phyloP scores from a whole-genome alignment of 2,329 filamentous ascomycete species.

The Macrophomina tecta region DNA sequence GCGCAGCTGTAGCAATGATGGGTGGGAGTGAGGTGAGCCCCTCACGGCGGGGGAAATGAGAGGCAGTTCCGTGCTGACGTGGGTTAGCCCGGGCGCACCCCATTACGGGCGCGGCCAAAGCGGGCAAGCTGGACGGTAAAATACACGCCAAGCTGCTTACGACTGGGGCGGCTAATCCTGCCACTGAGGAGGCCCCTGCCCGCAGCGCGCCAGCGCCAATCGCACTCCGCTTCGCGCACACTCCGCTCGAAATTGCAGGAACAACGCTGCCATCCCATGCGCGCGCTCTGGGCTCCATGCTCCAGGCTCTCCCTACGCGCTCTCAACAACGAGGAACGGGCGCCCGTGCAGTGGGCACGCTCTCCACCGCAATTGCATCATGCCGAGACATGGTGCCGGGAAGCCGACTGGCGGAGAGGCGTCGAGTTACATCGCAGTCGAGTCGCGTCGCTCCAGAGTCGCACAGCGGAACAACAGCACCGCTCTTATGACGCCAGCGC shows the following conservation, averaged over 20 bases:
- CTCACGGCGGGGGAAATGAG: constrained; percentile 11
- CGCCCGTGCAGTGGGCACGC: constrained; percentile 13
- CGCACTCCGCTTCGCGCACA: constrained; percentile 11
- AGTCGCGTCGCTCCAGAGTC: constrained; percentile 23
- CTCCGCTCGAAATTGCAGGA: constrained; percentile 25
- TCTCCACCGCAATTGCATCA: constrained; percentile 25
- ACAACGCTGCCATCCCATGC: constrained; percentile 11
- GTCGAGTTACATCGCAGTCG: constrained; percentile 25
- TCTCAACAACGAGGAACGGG: neutral
- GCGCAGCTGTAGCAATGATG: neutral
- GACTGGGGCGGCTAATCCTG: constrained; percentile 19
- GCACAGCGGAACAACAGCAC: constrained; percentile 22
- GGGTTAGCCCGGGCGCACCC: constrained; percentile 4
- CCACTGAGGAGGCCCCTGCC: neutral
- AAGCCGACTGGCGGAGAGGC: constrained; percentile 2
- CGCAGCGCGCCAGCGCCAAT: constrained; percentile 6
- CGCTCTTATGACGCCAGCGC: constrained; percentile 25
- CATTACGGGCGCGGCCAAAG: constrained; percentile 8
- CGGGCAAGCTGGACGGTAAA: constrained; percentile 9
- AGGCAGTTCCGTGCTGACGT: constrained; percentile 5
- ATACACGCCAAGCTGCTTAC: constrained; percentile 20
- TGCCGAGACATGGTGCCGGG: constrained; percentile 22
- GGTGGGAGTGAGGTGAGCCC: neutral
- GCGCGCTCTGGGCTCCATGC: constrained; percentile 4
- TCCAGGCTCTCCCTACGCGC: constrained; percentile 11